These are phyloP conservation scores for Lactarius vividus DNA, from an alignment of 768 basidiomycete genomes.

Conservation along the genomic window DNA sequence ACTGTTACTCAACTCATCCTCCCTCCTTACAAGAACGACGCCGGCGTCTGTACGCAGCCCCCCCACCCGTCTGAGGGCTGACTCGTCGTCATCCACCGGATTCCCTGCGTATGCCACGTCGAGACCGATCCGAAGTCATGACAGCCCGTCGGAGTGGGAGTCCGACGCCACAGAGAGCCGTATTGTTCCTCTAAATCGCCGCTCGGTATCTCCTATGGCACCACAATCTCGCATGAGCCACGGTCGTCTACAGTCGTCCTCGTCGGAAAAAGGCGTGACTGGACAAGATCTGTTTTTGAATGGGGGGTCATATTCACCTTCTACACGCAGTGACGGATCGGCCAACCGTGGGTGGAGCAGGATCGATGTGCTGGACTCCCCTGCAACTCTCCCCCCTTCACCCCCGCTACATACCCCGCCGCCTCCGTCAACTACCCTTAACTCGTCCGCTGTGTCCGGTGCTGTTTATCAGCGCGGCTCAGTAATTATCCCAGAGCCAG, in stretches of 20 bases:
- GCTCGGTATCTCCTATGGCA: conserved; percentile 72
- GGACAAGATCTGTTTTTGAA: conserved; percentile 10
- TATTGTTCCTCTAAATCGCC: conserved; percentile 60
- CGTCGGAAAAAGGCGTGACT: conserved; percentile 18
- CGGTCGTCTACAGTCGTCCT: conserved; percentile 39
- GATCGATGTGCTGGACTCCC: conserved; percentile 39
- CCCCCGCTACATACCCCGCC: conserved; percentile 42
- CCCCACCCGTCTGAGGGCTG: conserved; percentile 38
- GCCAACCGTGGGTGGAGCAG: conserved; percentile 36
- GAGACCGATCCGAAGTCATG: conserved; percentile 37
- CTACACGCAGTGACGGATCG: conserved; percentile 27
- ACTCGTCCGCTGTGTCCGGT: conserved; percentile 34
- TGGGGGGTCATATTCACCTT: conserved; percentile 15
- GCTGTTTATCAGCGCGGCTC: conserved; percentile 37
- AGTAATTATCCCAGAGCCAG: conserved; percentile 32
- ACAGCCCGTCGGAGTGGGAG: conserved; percentile 49
- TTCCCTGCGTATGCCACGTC: conserved; percentile 58
- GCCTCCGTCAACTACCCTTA: conserved; percentile 29
- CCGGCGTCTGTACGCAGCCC: conserved; percentile 27
- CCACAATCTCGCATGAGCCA: conserved; percentile 23
- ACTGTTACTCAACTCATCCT: conserved; percentile 54
- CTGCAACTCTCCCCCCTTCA: conserved; percentile 39
- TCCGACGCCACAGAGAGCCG: conserved; percentile 56
- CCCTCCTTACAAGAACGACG: conserved; percentile 29
- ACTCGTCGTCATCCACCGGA: conserved; percentile 56